Evolutionary conservation across 1,139 yeast genomes (phyloP), one percentile per base, ranked within the genome.

Genomic region (Nakaseomyces kungkrabaensis): DNA sequence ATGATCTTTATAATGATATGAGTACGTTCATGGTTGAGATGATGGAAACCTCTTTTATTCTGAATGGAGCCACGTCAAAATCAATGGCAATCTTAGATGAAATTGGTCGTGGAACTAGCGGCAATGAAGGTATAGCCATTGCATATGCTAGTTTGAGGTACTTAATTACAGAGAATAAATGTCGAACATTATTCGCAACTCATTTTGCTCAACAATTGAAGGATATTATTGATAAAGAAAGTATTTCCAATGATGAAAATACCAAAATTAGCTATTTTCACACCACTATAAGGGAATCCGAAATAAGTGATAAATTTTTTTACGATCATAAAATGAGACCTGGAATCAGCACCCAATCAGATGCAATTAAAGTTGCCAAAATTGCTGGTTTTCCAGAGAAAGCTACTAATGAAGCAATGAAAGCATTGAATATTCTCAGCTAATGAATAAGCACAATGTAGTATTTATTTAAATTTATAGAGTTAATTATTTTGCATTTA

Each of bases 1-100:
- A 92, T 67, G 96, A 90, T 61, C 71, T 92, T 37, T 88, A 76
- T 62, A 80, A 87, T 52, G 94, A 90, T 56, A 75, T 89, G 67
- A 86, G 96, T 55, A 90, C 98, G 0, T 92, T 92, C 61, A 89
- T 92, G 97, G 96, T 90, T 13, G 97, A 92, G 60, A 90, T 92
- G 97, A 78, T 87, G n/a, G 98, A 92, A 62, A 87, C 96, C 0
- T 83, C 95, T 27, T 75, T 78, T 54, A 89, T 92, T 37, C 68
- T 92, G 49, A 74, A 77, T 46, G 79, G 85, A 52, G 95, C 97
- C 1, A 88, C 97, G 0, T 62, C 73, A 0, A 68, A 74, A 43
- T 89, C 97, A 0, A 68, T 92, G 54, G 96, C 96, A 0, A 85
- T 92, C 33, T 78, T 92, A 45, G 98, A 92, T 68, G 98, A 92